Conservation (phyloP, 1,284 basidiomycete species). For the Ganoderma multipileum region DNA sequence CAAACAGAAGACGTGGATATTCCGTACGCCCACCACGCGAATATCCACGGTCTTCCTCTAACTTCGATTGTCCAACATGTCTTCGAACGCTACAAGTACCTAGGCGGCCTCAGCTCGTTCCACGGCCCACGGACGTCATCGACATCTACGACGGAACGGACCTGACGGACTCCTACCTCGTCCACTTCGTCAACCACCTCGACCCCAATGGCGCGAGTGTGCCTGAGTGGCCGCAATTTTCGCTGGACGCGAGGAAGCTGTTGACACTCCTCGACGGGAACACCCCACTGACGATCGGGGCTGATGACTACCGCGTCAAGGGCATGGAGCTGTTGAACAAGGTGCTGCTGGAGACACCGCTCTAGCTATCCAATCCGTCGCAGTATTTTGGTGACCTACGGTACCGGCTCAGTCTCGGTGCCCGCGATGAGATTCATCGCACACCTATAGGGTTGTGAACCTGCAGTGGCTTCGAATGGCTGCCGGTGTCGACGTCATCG, state of each 20-base stretch:
- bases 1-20: conserved; percentile 19
- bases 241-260: background rate
- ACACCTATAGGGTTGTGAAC: too few species aligned
- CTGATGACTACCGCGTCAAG: background rate
- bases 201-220: conserved; percentile 45
- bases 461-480: too few species aligned
- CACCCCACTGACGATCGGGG: background rate
- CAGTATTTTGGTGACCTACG: background rate
- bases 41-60: conserved; percentile 15
- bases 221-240: conserved; percentile 56
- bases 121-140: conserved; percentile 28
- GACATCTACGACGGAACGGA: conserved; percentile 26
- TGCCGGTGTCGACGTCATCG: too few species aligned
- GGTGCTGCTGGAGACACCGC: background rate
- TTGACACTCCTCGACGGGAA: conserved; percentile 4
- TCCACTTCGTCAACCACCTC: conserved; percentile 26
- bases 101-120: background rate
- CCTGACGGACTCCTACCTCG: conserved; percentile 30
- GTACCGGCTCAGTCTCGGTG: background rate
- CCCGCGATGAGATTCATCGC: too few species aligned
- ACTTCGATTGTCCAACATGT: background rate
- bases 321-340: background rate
- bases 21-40: conserved; percentile 49
- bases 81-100: background rate
- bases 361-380: background rate